A percentile compares a stretch with the other conserved stretches of the same genome.
Conservation (phyloP, 2,329 filamentous ascomycete species). For the Curvularia eragrostidis region DNA sequence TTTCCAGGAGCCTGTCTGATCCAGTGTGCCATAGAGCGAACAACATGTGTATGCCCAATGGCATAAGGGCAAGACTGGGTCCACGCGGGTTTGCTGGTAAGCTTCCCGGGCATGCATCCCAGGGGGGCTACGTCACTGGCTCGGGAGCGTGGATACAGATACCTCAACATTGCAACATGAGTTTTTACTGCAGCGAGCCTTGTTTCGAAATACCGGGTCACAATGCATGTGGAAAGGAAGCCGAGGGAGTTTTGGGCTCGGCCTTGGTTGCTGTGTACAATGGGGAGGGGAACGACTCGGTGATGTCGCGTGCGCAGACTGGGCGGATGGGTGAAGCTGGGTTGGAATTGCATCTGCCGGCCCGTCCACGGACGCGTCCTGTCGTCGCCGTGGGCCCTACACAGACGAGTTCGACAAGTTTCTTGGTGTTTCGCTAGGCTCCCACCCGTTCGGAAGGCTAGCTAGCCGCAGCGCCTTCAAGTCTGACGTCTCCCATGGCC, state of each 20-base stretch:
- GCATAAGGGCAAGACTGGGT: not conserved
- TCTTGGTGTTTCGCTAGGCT: conserved; percentile 20
- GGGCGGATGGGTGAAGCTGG: not conserved
- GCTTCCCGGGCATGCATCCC: not conserved
- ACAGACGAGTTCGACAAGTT: conserved; percentile 2
- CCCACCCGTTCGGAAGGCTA: conserved; percentile 31
- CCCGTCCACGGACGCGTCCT: not conserved
- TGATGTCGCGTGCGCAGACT: conserved; percentile 21
- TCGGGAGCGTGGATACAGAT: conserved; percentile 7
- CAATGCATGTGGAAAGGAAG: not conserved
- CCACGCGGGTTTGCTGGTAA: not conserved
- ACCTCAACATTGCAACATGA: not conserved
- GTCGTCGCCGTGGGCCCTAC: not conserved
- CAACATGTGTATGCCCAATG: not conserved
- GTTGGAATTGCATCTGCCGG: conserved; percentile 3
- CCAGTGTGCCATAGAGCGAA: not conserved
- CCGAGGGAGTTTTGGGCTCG: not conserved
- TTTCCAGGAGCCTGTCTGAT: not conserved
- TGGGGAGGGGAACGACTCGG: not conserved
- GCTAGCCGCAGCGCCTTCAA: conserved; percentile 28
- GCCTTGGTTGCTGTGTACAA: not conserved
- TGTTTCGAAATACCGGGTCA: not conserved
- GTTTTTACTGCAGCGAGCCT: not conserved
- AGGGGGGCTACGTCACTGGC: conserved; percentile 5
- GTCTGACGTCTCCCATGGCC: conserved; percentile 32